Percentiles rank a stretch among this genome's conserved stretches.
These are phyloP conservation scores for Rehmannia glutinosa DNA, from an alignment of 257 asterid species.

Conservation along the genomic window DNA sequence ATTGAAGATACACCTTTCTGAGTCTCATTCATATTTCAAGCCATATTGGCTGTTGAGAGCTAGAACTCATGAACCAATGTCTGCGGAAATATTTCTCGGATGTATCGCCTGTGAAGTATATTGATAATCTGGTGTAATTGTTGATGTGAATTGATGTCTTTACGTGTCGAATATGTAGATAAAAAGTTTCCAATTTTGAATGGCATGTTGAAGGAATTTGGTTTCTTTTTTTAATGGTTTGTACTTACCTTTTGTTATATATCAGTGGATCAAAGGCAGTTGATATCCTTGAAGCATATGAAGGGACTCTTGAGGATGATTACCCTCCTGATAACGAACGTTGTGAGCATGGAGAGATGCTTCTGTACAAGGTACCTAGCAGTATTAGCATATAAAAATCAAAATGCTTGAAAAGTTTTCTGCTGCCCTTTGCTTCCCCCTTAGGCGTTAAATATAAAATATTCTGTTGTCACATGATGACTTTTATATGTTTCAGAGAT, in stretches of 20 bases:
- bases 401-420: slow-evolving; percentile 13
- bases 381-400: background rate
- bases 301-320: slow-evolving; percentile 98
- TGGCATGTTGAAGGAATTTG: slow-evolving; percentile 1
- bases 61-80: background rate
- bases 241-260: slow-evolving; percentile 15
- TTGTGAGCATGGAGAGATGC: slow-evolving; percentile 98
- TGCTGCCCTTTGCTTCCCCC: background rate
- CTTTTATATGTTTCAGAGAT: slow-evolving; percentile 7
- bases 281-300: slow-evolving; percentile 97
- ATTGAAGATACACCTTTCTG: slow-evolving; percentile 3
- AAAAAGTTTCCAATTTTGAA: background rate
- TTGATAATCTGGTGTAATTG: background rate
- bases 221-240: slow-evolving; percentile 6
- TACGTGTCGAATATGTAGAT: background rate
- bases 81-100: background rate
- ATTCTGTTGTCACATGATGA: slow-evolving; percentile 5
- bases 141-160: background rate
- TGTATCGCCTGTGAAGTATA: background rate
- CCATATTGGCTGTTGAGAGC: slow-evolving; percentile 2
- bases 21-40: background rate
- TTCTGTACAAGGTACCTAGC: slow-evolving; percentile 77
- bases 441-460: background rate
- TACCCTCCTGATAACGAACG: slow-evolving; percentile 96
- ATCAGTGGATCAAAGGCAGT: slow-evolving; percentile 89